Conservation (phyloP, 1,284 basidiomycete species). For the Jaminaea rosea region DNA sequence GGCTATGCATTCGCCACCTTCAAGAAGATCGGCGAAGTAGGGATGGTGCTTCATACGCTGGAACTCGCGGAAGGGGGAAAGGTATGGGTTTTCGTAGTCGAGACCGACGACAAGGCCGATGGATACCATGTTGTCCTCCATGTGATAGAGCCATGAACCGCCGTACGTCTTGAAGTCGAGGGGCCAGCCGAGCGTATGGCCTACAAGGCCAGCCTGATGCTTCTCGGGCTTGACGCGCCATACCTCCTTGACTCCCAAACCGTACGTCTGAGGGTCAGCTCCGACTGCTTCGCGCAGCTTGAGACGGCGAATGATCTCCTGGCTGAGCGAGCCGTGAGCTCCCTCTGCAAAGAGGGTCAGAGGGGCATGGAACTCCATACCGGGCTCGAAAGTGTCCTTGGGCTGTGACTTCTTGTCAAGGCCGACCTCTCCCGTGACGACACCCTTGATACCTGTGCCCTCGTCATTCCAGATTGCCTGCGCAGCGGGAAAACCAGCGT, state of each 20-base stretch:
- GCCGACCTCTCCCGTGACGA: constrained; percentile 90
- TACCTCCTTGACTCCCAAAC: constrained; percentile 92
- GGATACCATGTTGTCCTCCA: constrained; percentile 83
- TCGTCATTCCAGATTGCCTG: constrained; percentile 65
- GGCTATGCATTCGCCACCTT: constrained; percentile 68
- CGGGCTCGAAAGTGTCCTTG: constrained; percentile 87
- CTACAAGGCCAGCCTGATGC: constrained; percentile 72
- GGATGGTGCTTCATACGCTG: constrained; percentile 98
- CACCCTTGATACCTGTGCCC: constrained; percentile 60
- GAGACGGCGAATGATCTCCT: constrained; percentile 70
- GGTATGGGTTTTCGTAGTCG: constrained; percentile 88
- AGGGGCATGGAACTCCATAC: constrained; percentile 91
- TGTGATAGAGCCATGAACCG: constrained; percentile 90
- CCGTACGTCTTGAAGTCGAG: constrained; percentile 78
- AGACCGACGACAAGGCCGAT: constrained; percentile 86
- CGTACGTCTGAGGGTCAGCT: constrained; percentile 86
- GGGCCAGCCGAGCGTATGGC: constrained; percentile 93
- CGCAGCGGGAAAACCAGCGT: constrained; percentile 91
- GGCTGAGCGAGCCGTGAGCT: constrained; percentile 83
- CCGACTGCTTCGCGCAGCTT: constrained; percentile 60
- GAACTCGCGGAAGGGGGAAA: constrained; percentile 85
- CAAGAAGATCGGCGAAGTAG: constrained; percentile 71
- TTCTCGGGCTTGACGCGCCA: constrained; percentile 77
- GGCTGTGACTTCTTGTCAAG: constrained; percentile 68
- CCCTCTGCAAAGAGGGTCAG: constrained; percentile 94